Percentiles rank a stretch among this genome's conserved stretches.
phyloP scores from a whole-genome alignment of 495 filamentous ascomycete genomes.

The Pseudomonodictys pantanalensis region DNA sequence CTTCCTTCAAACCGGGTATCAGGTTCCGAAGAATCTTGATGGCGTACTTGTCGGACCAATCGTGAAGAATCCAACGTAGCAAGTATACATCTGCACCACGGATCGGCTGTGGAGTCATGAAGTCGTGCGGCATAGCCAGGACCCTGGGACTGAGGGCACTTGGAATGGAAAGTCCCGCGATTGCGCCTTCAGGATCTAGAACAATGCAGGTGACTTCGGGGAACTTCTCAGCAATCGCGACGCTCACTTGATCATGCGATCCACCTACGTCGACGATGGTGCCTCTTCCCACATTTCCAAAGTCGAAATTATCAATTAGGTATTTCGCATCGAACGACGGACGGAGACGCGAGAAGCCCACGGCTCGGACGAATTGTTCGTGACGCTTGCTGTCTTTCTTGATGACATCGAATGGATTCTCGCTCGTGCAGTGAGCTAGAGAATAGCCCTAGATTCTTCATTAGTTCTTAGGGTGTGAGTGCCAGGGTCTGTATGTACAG shows the following conservation, averaged over 20 bases:
- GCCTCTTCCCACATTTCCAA: not conserved
- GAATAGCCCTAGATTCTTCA: not conserved
- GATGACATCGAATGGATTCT: not conserved
- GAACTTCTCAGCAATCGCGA: slow-evolving; percentile 14
- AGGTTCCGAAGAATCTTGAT: slow-evolving; percentile 6
- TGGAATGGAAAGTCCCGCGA: slow-evolving; percentile 28
- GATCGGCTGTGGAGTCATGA: slow-evolving; percentile 9
- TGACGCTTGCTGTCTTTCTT: not conserved
- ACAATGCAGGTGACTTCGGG: slow-evolving; percentile 9
- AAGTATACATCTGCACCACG: slow-evolving; percentile 8
- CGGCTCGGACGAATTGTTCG: slow-evolving; percentile 6
- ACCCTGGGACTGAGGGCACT: not conserved
- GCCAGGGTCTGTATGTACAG: not conserved
- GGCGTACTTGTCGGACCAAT: slow-evolving; percentile 11
- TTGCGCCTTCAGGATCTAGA: slow-evolving; percentile 13
- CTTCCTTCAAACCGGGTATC: slow-evolving; percentile 1
- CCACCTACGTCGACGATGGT: slow-evolving; percentile 15
- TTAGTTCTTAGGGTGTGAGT: not conserved
- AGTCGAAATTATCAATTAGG: not conserved
- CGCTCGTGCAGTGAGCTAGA: not conserved
- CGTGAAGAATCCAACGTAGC: slow-evolving; percentile 17
- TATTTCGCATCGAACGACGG: not conserved
- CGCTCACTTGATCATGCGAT: not conserved
- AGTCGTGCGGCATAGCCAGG: slow-evolving; percentile 11
- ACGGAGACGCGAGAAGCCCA: not conserved